Percentiles rank a stretch among this genome's conserved stretches.
These are phyloP conservation scores for Omphalotus guepiniiformis DNA, from an alignment of 768 basidiomycete species.

Conservation along the genomic window DNA sequence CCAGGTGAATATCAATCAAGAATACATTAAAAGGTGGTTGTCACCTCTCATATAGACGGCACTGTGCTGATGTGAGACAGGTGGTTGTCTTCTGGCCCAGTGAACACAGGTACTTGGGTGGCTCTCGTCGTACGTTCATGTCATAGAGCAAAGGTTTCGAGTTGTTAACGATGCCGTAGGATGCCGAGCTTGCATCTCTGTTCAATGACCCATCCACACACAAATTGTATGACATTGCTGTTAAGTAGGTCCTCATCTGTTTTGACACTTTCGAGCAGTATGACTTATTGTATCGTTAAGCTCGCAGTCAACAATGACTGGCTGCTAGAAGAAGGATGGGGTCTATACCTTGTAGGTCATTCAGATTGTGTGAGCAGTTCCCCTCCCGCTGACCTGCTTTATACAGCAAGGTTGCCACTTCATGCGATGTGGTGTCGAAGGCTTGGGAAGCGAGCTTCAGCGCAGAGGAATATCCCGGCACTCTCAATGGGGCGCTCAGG, in stretches of 20 bases:
- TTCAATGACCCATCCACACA: slow-evolving; percentile 53
- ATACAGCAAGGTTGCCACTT: slow-evolving; percentile 68
- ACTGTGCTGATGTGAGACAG: slow-evolving; percentile 26
- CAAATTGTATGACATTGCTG: slow-evolving; percentile 64
- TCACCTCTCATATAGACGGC: background rate
- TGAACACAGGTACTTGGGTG: slow-evolving; percentile 66
- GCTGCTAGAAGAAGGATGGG: slow-evolving; percentile 71
- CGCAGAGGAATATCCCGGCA: slow-evolving; percentile 62
- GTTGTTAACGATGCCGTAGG: slow-evolving; percentile 36
- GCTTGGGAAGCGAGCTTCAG: slow-evolving; percentile 64
- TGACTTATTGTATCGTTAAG: slow-evolving; percentile 33
- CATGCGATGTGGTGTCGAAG: slow-evolving; percentile 58
- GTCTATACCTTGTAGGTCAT: slow-evolving; percentile 49
- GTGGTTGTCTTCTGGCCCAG: slow-evolving; percentile 67
- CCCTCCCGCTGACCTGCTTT: background rate
- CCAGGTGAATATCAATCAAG: slow-evolving; percentile 59
- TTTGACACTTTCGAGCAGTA: background rate
- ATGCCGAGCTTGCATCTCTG: slow-evolving; percentile 66
- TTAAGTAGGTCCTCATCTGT: slow-evolving; percentile 39
- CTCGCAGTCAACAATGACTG: slow-evolving; percentile 62
- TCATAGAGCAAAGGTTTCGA: background rate
- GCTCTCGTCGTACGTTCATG: slow-evolving; percentile 51
- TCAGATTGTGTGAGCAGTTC: no score
- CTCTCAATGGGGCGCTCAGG: slow-evolving; percentile 69
- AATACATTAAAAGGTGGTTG: slow-evolving; percentile 50